Evolutionary conservation across 2,329 filamentous ascomycete species (phyloP), one percentile per base, ranked within the genome.

Genomic region (Fusarium transvaalense): DNA sequence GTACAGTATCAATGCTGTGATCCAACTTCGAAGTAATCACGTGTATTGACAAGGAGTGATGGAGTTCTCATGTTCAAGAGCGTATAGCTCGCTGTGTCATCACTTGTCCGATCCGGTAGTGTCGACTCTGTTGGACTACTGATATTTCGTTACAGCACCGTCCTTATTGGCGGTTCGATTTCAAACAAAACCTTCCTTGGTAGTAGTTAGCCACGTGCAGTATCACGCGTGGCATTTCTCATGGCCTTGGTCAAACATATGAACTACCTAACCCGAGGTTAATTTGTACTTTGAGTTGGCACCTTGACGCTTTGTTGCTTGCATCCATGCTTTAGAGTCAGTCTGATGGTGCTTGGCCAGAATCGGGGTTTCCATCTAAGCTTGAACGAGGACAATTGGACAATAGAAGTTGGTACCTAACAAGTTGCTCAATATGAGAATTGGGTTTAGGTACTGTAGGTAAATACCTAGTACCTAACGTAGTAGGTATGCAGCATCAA

Each of bases 1-100:
- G 42, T 48, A 48, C 37, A 35, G 29, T 43, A 21, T 43, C 34
- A 4, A 31, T 59, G 50, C 47, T 64, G 31, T 61, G 39, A 9
- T 41, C n/a, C 38, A 50, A 56, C 10, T 31, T 46, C 13, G 13
- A 35, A 8, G 17, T 34, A 19, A 34, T n/a, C 10, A 43, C 17
- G 7, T 43, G 12, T 19, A 6, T 29, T 3, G 13, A 29, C 5
- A 29, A 12, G 21, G 13, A 15, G n/a, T 21, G 9, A 15, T 31
- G 19, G 6, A 31, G 19, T 17, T 19, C 42, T 38, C n/a, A 25
- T 12, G 25, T 17, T 32, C n/a, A 38, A 35, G 4, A 25, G 23
- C n/a, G 21, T 31, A 31, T 23, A 7, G 6, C n/a, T 25, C 14
- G 19, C 6, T 39, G 37, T 14, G 7, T 14, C 37, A 21, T 39